These are phyloP conservation scores for Epichloe bromicola DNA, from an alignment of 2,329 filamentous ascomycete species.

Conservation along the genomic window DNA sequence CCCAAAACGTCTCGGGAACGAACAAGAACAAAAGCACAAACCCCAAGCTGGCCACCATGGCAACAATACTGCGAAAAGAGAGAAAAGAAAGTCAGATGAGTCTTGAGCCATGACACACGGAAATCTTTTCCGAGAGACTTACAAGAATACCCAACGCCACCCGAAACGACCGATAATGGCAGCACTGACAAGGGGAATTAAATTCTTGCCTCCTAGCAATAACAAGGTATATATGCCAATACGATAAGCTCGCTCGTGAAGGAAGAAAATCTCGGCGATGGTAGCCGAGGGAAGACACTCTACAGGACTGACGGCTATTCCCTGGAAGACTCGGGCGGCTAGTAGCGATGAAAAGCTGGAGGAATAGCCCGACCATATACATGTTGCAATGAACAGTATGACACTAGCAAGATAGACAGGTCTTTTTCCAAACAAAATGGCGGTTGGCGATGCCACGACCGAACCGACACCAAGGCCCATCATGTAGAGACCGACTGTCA, in stretches of 20 bases:
- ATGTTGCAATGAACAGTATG: constrained; percentile 62
- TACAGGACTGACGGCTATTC: constrained; percentile 75
- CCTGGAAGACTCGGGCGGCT: constrained; percentile 73
- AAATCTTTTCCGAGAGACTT: constrained; percentile 16
- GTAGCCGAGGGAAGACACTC: constrained; percentile 89
- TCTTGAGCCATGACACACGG: not conserved
- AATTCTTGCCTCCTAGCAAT: constrained; percentile 79
- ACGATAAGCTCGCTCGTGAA: constrained; percentile 86
- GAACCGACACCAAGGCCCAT: constrained; percentile 79
- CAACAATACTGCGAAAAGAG: constrained; percentile 50
- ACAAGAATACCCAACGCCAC: constrained; percentile 92
- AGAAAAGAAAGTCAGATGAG: constrained; percentile 7
- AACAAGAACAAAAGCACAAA: constrained; percentile 70
- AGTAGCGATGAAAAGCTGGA: constrained; percentile 69
- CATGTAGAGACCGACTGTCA: constrained; percentile 91
- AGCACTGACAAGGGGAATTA: constrained; percentile 77
- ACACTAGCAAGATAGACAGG: constrained; percentile 75
- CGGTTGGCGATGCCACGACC: constrained; percentile 75
- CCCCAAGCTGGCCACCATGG: constrained; percentile 63
- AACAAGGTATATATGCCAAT: constrained; percentile 88
- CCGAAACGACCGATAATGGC: constrained; percentile 62
- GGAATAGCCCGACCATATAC: constrained; percentile 77
- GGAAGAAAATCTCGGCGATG: constrained; percentile 90
- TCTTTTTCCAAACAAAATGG: constrained; percentile 81
- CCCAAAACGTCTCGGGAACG: constrained; percentile 93